Percentiles rank a stretch among this genome's conserved stretches.
Conservation (phyloP, 2,329 filamentous ascomycete genomes). For the Paracoccidioides lutzii region DNA sequence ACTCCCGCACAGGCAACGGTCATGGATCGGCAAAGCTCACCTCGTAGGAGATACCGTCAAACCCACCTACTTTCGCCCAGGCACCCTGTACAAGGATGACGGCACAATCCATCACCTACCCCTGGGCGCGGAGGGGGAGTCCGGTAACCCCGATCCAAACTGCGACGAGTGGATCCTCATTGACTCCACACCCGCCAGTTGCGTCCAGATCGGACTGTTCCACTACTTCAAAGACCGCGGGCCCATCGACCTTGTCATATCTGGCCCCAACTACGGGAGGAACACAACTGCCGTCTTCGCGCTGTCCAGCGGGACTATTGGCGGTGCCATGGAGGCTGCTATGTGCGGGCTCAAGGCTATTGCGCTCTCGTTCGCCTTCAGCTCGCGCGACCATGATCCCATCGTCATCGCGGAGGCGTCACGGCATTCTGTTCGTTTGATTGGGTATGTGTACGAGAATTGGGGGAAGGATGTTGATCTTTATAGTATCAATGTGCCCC, state of each 20-base stretch:
- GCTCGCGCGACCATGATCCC: slow-evolving; percentile 69
- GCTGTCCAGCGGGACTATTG: slow-evolving; percentile 63
- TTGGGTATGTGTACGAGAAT: slow-evolving; percentile 64
- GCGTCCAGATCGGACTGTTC: slow-evolving; percentile 69
- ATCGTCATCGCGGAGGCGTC: slow-evolving; percentile 67
- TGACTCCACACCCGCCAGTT: slow-evolving; percentile 68
- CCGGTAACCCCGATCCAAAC: slow-evolving; percentile 24
- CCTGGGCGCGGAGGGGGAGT: slow-evolving; percentile 39
- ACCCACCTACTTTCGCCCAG: slow-evolving; percentile 68
- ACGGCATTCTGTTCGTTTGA: slow-evolving; percentile 58
- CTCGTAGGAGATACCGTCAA: slow-evolving; percentile 81
- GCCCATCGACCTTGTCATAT: slow-evolving; percentile 63
- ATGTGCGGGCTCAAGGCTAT: slow-evolving; percentile 58
- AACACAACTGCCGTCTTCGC: slow-evolving; percentile 73
- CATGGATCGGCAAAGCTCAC: slow-evolving; percentile 98
- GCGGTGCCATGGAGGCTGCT: slow-evolving; percentile 64
- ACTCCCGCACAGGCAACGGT: slow-evolving; percentile 79
- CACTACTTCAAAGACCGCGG: slow-evolving; percentile 64
- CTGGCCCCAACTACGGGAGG: slow-evolving; percentile 70
- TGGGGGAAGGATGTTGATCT: slow-evolving; percentile 65
- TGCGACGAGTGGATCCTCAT: slow-evolving; percentile 71
- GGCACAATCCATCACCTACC: slow-evolving; percentile 54
- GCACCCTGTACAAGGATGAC: slow-evolving; percentile 48
- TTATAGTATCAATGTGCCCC: slow-evolving; percentile 84
- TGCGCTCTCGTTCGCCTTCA: slow-evolving; percentile 84